Percentiles rank a stretch among this genome's conserved stretches.
Conservation (phyloP, 1,139 yeast species). For the Meyerozyma smithsonii region DNA sequence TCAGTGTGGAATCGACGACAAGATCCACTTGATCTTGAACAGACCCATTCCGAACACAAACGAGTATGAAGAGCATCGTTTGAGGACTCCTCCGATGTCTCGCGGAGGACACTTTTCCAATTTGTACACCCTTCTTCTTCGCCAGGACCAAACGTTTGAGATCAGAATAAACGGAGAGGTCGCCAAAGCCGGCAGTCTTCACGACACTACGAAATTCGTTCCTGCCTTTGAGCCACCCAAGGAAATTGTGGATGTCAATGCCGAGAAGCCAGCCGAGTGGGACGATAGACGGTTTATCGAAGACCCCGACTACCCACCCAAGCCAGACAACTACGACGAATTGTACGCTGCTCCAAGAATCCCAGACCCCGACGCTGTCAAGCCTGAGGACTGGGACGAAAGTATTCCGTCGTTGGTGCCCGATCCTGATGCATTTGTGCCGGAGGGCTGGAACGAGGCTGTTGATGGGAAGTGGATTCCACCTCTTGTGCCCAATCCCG, state of each 20-base stretch:
- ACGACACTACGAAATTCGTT: constrained; percentile 43
- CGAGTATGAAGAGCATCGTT: constrained; percentile 61
- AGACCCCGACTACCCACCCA: constrained; percentile 57
- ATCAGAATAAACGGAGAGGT: constrained; percentile 78
- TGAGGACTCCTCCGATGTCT: constrained; percentile 64
- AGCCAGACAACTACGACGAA: constrained; percentile 84
- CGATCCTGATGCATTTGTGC: constrained; percentile 62
- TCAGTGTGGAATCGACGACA: constrained; percentile 75
- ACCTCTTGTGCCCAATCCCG: constrained; percentile 67
- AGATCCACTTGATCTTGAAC: constrained; percentile 69
- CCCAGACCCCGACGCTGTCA: constrained; percentile 58
- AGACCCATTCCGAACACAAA: constrained; percentile 55
- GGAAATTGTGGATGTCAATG: constrained; percentile 58
- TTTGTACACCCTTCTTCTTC: constrained; percentile 72
- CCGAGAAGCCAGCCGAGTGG: constrained; percentile 74
- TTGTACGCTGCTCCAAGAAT: constrained; percentile 50
- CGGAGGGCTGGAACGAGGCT: constrained; percentile 81
- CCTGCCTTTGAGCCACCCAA: constrained; percentile 66
- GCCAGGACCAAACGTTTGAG: constrained; percentile 63
- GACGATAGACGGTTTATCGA: constrained; percentile 59
- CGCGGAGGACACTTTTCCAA: constrained; percentile 53
- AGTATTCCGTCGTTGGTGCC: constrained; percentile 49
- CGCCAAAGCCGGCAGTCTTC: constrained; percentile 62
- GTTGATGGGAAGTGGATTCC: constrained; percentile 84
- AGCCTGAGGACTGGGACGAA: constrained; percentile 81